Evolutionary conservation across 768 basidiomycete genomes (phyloP), one percentile per base, ranked within the genome.

Genomic region (Lactarius psammicola): DNA sequence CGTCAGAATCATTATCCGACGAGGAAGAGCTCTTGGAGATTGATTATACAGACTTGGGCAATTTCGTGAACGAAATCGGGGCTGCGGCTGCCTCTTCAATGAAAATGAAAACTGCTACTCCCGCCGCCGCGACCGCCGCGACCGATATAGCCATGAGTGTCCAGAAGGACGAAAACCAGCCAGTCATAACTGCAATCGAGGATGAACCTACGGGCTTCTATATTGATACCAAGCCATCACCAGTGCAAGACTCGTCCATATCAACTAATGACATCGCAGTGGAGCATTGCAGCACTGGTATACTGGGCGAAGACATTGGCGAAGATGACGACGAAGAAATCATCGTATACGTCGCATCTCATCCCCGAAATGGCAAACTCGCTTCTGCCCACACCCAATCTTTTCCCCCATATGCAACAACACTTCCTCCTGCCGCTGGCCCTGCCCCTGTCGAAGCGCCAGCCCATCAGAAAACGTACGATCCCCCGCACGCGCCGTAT

Each of bases 311-410:
- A 60, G 62, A 49, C 31, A 59, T 56, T 23, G 68, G 70, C 33
- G 71, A 68, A 11, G 85, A 86, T 36, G 87, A 89, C 11, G 85
- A 86, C 34, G 87, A 89, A 23, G 90, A 92, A 63, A 72, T 83
- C 4, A 90, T 92, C 62, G 89, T 92, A 11, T 92, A 92, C 71
- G 86, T 85, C 30, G 89, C 89, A 0, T 89, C 90, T 0, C 83
- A 89, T 71, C 90, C 89, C 5, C 83, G 87, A 18, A 67, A 34
- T 51, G 59, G 61, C 40, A 38, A 54, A 17, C 51, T 54, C 6
- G 2, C 8, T 8, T 31, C 59, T 11, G 28, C 33, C 30, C 20
- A 13, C 5, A 33, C 20, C 40, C 46, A 51, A 10, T 20, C 56
- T 40, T 56, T 33, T 34, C 49, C 51, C 4, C 5, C 42, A 9